These are phyloP conservation scores for Nakazawaea populi DNA, from an alignment of 805 yeast genomes.

Conservation along the genomic window DNA sequence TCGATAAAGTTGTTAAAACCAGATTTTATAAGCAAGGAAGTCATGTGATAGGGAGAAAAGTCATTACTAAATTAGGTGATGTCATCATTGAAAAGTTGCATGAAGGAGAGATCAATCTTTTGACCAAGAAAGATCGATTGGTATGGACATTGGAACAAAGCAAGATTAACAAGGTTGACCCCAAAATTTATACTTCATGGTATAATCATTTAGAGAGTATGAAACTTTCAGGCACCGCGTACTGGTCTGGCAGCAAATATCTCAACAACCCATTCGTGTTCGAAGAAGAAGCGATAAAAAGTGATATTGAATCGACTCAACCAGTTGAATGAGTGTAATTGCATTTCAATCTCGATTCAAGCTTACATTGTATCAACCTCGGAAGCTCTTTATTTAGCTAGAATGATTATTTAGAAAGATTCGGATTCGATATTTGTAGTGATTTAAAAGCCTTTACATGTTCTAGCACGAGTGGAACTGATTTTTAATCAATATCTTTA, in stretches of 20 bases:
- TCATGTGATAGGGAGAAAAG: conserved; percentile 1
- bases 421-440: not conserved
- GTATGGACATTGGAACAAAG: conserved; percentile 6
- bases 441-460: not conserved
- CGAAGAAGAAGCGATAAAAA: not conserved
- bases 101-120: not conserved
- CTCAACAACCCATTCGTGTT: not conserved
- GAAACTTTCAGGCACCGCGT: not conserved
- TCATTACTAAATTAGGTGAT: not conserved
- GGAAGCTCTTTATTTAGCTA: too few species aligned
- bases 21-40: not conserved
- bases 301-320: not conserved
- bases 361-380: too few species aligned
- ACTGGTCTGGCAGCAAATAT: not conserved
- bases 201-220: not conserved
- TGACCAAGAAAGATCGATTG: not conserved
- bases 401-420: too few species aligned
- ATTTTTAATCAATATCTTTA: too few species aligned
- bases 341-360: too few species aligned
- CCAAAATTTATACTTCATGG: not conserved
- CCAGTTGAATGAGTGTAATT: not conserved
- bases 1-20: not conserved
- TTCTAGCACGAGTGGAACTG: not conserved
- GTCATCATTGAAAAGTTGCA: conserved; percentile 1
- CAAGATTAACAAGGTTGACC: not conserved